Base-by-base conservation (phyloP, 176 grass and related monocot genomes). In the Carex myosuroides region DNA sequence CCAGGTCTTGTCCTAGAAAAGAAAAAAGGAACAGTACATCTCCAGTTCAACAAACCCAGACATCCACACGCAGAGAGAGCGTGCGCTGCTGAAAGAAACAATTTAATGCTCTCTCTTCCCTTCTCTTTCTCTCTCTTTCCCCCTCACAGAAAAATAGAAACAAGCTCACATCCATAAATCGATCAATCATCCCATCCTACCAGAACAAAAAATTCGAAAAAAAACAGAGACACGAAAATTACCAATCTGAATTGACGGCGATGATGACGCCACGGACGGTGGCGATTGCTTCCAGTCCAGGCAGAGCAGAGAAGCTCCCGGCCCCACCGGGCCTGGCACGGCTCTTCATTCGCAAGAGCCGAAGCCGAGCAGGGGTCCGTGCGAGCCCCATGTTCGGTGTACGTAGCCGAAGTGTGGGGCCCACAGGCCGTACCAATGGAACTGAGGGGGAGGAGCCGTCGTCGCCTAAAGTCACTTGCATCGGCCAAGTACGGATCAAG, bases 401-500 rank as follows among this genome's bases (percentile, higher is more conserved):
- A 7, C 33, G 81, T 26, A 83, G 81, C 20, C 81, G 81, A 17
- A 83, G 81, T 6, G 81, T 83, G 1, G 81, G 81, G 18, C 81
- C 81, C 0, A 83, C 81, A 8, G 62, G 80, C 16, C 9, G 73
- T 18, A 58, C 42, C 26, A 68, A 69, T 26, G 85, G 22, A 1
- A 39, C 42, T 12, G 73, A 80, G 14, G 85, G 63, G 0, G 75
- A 79, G 71, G 85, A 86, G 76, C 85, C 85, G 18, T 81, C 85
- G 13, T 86, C 85, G 8, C 85, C 85, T 58, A 86, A 86, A 48
- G 85, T 86, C 13, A 86, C 85, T 78, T 86, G 85, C 9, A 86
- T 86, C 48, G 85, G 85, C 26, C 85, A 98, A 80, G 96, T 99
- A 26, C 88, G 96, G 71, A 99, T 99, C 85, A 90, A 87, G 79